Percentiles rank a stretch among this genome's conserved stretches.
phyloP scores from a whole-genome alignment of 2,329 filamentous ascomycete genomes.

The Trichoderma sp. region DNA sequence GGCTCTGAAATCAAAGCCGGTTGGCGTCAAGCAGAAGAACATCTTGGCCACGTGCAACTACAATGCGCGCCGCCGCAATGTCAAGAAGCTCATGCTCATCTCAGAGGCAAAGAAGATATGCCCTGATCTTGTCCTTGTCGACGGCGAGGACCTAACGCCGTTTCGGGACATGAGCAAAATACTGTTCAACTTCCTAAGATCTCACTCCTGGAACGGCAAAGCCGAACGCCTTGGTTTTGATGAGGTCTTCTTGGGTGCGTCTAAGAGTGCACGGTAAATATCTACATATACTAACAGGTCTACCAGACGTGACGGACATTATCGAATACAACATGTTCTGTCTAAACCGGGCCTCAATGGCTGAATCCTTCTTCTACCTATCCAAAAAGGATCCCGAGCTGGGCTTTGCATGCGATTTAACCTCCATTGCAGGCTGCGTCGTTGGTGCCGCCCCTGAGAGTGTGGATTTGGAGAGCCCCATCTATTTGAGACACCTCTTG shows the following conservation, averaged over 20 bases:
- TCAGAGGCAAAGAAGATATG: constrained; percentile 75
- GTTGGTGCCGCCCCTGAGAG: constrained; percentile 28
- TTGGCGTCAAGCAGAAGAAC: constrained; percentile 89
- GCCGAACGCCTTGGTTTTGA: constrained; percentile 86
- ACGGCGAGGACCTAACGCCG: constrained; percentile 80
- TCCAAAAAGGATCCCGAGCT: constrained; percentile 67
- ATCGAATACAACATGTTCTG: constrained; percentile 75
- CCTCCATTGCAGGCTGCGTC: constrained; percentile 61
- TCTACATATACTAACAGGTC: not conserved
- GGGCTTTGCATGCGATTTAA: constrained; percentile 80
- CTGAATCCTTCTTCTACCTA: constrained; percentile 75
- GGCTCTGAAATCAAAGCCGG: constrained; percentile 64
- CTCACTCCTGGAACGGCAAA: constrained; percentile 72
- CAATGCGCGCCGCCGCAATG: constrained; percentile 69
- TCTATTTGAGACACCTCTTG: constrained; percentile 63
- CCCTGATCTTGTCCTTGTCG: constrained; percentile 78
- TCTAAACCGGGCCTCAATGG: constrained; percentile 63
- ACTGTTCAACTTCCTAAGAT: constrained; percentile 69
- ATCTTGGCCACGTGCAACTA: constrained; percentile 95
- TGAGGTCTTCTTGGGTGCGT: constrained; percentile 62
- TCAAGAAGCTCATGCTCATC: constrained; percentile 82
- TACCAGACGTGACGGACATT: constrained; percentile 81
- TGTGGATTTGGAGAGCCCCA: constrained; percentile 34
- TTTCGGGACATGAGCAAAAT: constrained; percentile 86
- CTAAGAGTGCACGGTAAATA: not conserved